A percentile compares a stretch with the other conserved stretches of the same genome.
Evolutionary conservation across 768 basidiomycete species (phyloP).

Genomic region (Rhodocollybia butyracea): DNA sequence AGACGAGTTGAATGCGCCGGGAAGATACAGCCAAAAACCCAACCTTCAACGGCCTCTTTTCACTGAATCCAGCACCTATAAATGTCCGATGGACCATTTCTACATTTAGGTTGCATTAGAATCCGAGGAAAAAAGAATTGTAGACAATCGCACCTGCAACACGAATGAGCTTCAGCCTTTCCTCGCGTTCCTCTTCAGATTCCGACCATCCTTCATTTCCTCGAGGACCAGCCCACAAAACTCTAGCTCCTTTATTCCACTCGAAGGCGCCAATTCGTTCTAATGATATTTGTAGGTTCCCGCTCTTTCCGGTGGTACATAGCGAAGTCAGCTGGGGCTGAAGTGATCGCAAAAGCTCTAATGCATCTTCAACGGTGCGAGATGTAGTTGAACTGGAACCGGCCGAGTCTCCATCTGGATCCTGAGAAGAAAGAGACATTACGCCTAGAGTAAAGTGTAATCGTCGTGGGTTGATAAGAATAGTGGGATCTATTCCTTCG

Average conservation of each 20-base stretch:
- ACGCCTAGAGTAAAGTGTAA: conserved; percentile 76
- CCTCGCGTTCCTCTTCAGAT: conserved; percentile 4
- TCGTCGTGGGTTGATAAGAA: conserved; percentile 55
- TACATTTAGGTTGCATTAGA: conserved; percentile 17
- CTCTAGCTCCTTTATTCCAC: conserved; percentile 1
- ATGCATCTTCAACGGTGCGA: neutral
- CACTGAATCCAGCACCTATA: conserved; percentile 37
- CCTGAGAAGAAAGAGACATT: conserved; percentile 49
- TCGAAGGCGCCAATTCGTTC: conserved; percentile 7
- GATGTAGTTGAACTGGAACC: neutral
- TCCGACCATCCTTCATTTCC: conserved; percentile 1
- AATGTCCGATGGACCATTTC: conserved; percentile 43
- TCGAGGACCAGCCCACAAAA: conserved; percentile 6
- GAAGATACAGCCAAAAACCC: conserved; percentile 6
- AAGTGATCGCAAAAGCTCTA: conserved; percentile 2
- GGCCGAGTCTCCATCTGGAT: neutral
- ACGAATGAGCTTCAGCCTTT: conserved; percentile 1
- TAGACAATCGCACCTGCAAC: neutral
- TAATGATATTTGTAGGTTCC: neutral
- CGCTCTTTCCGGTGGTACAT: neutral
- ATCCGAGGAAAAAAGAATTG: neutral
- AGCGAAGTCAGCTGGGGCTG: neutral
- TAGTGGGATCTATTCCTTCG: conserved; percentile 55
- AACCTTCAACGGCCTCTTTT: conserved; percentile 51
- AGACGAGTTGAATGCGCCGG: too few relatives aligned